Evolutionary conservation across 2,329 filamentous ascomycete genomes (phyloP), one percentile per base, ranked within the genome.

Genomic region (Tricladium varicosporioides): DNA sequence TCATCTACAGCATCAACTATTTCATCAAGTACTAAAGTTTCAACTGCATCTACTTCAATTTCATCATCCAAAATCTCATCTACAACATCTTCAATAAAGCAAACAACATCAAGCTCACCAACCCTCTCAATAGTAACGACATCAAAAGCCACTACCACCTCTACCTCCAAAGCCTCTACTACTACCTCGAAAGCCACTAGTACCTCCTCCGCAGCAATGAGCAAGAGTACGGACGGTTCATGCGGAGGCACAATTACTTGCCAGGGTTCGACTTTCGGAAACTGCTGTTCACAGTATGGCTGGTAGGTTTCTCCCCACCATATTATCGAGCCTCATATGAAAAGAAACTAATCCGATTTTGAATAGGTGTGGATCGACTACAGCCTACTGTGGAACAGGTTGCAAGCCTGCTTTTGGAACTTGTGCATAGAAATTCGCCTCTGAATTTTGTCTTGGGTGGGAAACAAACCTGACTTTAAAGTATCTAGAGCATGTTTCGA

Each of bases 251-350:
- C 52, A 11, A 48, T 54, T 0, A 65, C 53, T 5, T 56, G 53
- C 19, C 14, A n/a, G n/a, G 48, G 53, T 3, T 54, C 50, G 13
- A 56, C 42, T 5, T 65, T 47, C 32, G 63, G 63, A 5, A 60
- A 56, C n/a, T 65, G 63, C 22, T 65, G 63, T 45, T 58, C 53
- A 11, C 47, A 58, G 19, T 46, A 58, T 44, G 52, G 56, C 10
- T 62, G 31, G 9, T 47, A 27, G 19, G 44, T 18, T 19, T n/a
- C n/a, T n/a, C n/a, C n/a, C n/a, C n/a, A n/a, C 11, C 10, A 46
- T 15, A n/a, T 15, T 4, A 15, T 15, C 10, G 19, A 36, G 32
- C 32, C 32, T 36, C 32, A 36, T 13, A 14, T 18, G 18, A 44
- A 22, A 10, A 40, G 36, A 40, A 11, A 13, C n/a, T 40, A 11